phyloP scores from a whole-genome alignment of 2,329 filamentous ascomycete species.

The Penicillium oxalicum region DNA sequence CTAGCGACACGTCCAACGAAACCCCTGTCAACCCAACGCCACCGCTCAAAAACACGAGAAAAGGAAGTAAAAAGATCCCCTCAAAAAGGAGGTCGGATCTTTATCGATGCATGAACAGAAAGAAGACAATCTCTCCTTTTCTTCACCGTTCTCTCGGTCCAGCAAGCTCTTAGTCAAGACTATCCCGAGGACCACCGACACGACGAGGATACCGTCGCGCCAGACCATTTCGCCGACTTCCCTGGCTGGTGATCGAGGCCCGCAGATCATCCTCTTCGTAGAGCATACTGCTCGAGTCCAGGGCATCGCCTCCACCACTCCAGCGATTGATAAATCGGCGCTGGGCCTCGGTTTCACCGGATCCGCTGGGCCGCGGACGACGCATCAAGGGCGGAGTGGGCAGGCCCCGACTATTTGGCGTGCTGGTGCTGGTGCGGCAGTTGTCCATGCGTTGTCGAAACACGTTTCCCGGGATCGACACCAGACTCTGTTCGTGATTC shows the following conservation, averaged over 20 bases:
- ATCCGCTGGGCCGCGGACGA: constrained; percentile 7
- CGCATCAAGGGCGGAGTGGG: constrained; percentile 24
- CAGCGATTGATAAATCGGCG: constrained; percentile 21
- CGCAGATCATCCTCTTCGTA: constrained; percentile 32
- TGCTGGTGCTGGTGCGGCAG: constrained; percentile 33
- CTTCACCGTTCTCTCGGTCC: too few relatives aligned
- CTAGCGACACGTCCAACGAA: too few relatives aligned
- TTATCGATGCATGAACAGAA: too few relatives aligned
- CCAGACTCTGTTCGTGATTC: constrained; percentile 24
- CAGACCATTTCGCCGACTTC: constrained; percentile 30
- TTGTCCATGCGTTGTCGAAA: constrained; percentile 23
- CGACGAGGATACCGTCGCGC: constrained; percentile 38
- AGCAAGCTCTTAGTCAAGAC: constrained; percentile 42
- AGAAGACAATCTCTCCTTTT: too few relatives aligned
- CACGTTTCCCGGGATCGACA: constrained; percentile 3
- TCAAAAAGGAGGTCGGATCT: too few relatives aligned
- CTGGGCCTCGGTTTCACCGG: constrained; percentile 36
- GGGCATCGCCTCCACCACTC: constrained; percentile 34
- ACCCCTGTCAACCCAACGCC: too few relatives aligned
- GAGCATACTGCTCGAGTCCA: constrained; percentile 32
- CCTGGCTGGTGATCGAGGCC: constrained; percentile 29
- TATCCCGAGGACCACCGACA: constrained; percentile 42
- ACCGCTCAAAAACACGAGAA: too few relatives aligned
- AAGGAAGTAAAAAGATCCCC: too few relatives aligned
- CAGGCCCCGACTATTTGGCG: constrained; percentile 26